Base-by-base conservation (phyloP, 768 basidiomycete species). In the Butyriboletus loyo region DNA sequence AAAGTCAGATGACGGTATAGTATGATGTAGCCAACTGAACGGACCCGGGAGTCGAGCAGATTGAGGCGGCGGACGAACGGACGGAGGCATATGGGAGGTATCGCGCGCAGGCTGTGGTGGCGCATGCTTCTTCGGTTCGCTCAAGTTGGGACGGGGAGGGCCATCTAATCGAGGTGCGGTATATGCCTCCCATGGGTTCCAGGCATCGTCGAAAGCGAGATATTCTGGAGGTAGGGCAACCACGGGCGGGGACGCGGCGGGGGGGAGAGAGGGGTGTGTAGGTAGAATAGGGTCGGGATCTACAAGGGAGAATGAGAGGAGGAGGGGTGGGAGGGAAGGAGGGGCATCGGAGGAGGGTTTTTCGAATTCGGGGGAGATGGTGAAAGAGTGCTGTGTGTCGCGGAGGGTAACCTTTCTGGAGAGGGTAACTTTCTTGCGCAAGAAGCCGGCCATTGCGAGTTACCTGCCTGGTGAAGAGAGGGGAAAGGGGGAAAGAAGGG, bases 401-500 rank as follows among this genome's bases (percentile, higher is more conserved):
- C 24, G 27, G 22, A 24, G n/a, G 49, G 39, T 3, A n/a, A 7
- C 21, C 40, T 38, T 52, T 53, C 49, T 63, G 0, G 52, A 37
- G 9, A 49, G 0, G 6, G 73, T 79, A 11, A 60, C 54, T 63
- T 79, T 80, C 72, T 71, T 81, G 71, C 78, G 81, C 66, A 82
- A 72, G 71, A 83, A 81, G 64, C 75, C 75, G 59, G 78, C 75
- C 81, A 83, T 82, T 32, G 59, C 47, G 25, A 46, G 57, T 22
- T 49, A 43, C 30, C n/a, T 19, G 36, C 30, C n/a, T 19, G 36
- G 35, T n/a, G 19, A n/a, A 9, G 35, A 24, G 13, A 11, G 40
- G 15, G 41, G 17, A 49, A 7, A 34, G 5, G 19, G 28, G 27
- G 2, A 27, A 9, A 15, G 17, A 9, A 17, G 30, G 13, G 10